Percentiles rank a stretch among this genome's conserved stretches.
Evolutionary conservation across 2,329 filamentous ascomycete species (phyloP).

Genomic region (Botrytis tulipae): DNA sequence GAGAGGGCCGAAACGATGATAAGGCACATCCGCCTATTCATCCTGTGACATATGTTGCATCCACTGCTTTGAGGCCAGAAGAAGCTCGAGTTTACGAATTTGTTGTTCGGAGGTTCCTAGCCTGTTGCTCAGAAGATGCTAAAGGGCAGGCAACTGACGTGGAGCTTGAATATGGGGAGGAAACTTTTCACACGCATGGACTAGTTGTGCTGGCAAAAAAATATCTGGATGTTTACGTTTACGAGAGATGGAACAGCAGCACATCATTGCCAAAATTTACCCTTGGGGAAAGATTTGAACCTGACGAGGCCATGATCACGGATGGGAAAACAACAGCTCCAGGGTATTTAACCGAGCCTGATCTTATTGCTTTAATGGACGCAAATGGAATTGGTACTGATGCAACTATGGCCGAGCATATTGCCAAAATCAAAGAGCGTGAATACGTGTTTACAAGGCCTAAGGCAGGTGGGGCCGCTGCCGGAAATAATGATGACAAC

Average conservation of each 20-base stretch:
- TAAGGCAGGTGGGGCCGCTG: constrained; percentile 41
- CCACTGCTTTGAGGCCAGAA: constrained; percentile 57
- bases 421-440: constrained; percentile 88
- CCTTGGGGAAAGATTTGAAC: constrained; percentile 78
- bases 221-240: constrained; percentile 92
- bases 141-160: constrained; percentile 85
- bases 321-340: constrained; percentile 89
- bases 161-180: constrained; percentile 78
- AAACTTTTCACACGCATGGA: constrained; percentile 78
- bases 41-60: constrained; percentile 79
- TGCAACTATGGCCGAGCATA: constrained; percentile 98
- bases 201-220: constrained; percentile 84
- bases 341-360: constrained; percentile 87
- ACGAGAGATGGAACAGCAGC: constrained; percentile 93
- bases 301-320: constrained; percentile 81
- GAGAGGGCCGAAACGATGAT: constrained; percentile 85
- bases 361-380: constrained; percentile 95
- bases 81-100: constrained; percentile 89
- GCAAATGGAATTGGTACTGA: constrained; percentile 98
- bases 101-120: constrained; percentile 84
- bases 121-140: constrained; percentile 93
- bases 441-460: constrained; percentile 74
- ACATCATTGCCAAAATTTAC: constrained; percentile 77
- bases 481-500: constrained; percentile 34
- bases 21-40: constrained; percentile 98